A percentile compares a stretch with the other conserved stretches of the same genome.
These are phyloP conservation scores for Prosopis cineraria DNA, from an alignment of 306 rosid species.

Conservation along the genomic window DNA sequence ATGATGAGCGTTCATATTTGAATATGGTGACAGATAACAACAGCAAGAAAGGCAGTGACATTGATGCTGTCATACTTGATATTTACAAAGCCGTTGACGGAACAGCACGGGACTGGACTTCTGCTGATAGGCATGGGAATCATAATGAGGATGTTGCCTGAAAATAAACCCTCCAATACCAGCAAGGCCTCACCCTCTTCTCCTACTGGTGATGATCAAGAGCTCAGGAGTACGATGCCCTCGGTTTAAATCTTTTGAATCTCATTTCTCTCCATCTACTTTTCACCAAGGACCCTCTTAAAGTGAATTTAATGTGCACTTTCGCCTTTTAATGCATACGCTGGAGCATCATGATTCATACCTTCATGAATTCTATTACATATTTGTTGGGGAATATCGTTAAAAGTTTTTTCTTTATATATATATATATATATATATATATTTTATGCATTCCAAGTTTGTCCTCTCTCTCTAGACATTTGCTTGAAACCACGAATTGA, in stretches of 20 bases:
- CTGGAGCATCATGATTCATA: neutral
- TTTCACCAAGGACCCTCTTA: neutral
- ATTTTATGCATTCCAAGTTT: neutral
- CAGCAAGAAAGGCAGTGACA: conserved; percentile 72
- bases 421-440: neutral
- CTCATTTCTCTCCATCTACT: neutral
- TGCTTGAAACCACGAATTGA: neutral
- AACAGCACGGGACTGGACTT: conserved; percentile 63
- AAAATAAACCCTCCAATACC: conserved; percentile 29
- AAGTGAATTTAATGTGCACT: neutral
- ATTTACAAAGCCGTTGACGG: conserved; percentile 72
- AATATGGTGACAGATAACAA: conserved; percentile 69
- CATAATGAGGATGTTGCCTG: conserved; percentile 56
- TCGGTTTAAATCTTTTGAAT: conserved; percentile 44
- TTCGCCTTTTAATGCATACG: neutral
- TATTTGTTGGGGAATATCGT: neutral
- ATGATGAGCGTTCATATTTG: no score
- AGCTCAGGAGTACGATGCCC: conserved; percentile 43
- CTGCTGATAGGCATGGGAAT: conserved; percentile 64
- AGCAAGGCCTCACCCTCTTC: conserved; percentile 38
- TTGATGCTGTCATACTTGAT: conserved; percentile 63
- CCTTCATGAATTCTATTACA: conserved; percentile 28
- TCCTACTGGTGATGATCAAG: conserved; percentile 32
- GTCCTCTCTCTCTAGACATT: neutral
- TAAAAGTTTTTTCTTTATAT: neutral